A percentile compares a stretch with the other conserved stretches of the same genome.
These are phyloP conservation scores for Phylloporus sp. DNA, from an alignment of 768 basidiomycete genomes.

Conservation along the genomic window DNA sequence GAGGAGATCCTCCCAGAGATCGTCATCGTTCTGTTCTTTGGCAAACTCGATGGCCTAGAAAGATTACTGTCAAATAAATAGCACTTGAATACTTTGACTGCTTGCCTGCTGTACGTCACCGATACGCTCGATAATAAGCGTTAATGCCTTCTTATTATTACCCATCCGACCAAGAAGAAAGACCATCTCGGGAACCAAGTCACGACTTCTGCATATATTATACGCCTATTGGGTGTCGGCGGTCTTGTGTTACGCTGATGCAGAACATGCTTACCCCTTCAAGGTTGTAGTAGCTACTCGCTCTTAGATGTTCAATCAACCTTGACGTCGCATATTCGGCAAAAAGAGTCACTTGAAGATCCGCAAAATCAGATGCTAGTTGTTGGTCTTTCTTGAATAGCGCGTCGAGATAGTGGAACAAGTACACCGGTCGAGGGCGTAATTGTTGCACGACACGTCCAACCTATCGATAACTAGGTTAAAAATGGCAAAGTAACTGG, in stretches of 20 bases:
- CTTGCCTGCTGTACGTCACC: constrained; percentile 85
- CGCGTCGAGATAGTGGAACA: constrained; percentile 91
- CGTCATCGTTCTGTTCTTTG: constrained; percentile 93
- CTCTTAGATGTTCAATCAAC: constrained; percentile 86
- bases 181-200: constrained; percentile 94
- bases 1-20: constrained; percentile 95
- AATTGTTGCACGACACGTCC: constrained; percentile 86
- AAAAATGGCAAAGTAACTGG: neutral
- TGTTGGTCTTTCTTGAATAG: constrained; percentile 83
- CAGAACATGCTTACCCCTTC: constrained; percentile 52
- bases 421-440: constrained; percentile 64
- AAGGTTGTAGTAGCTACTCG: constrained; percentile 87
- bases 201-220: constrained; percentile 74
- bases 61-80: neutral
- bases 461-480: constrained; percentile 45
- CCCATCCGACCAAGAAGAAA: constrained; percentile 97
- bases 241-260: neutral
- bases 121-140: constrained; percentile 90
- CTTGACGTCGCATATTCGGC: constrained; percentile 78
- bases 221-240: constrained; percentile 57
- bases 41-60: constrained; percentile 93
- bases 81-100: neutral
- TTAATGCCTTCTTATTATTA: constrained; percentile 91
- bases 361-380: constrained; percentile 74
- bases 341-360: constrained; percentile 86